Evolutionary conservation across 345 rosid species (phyloP), one percentile per base, ranked within the genome.

Genomic region (Euphorbia tirucalli): DNA sequence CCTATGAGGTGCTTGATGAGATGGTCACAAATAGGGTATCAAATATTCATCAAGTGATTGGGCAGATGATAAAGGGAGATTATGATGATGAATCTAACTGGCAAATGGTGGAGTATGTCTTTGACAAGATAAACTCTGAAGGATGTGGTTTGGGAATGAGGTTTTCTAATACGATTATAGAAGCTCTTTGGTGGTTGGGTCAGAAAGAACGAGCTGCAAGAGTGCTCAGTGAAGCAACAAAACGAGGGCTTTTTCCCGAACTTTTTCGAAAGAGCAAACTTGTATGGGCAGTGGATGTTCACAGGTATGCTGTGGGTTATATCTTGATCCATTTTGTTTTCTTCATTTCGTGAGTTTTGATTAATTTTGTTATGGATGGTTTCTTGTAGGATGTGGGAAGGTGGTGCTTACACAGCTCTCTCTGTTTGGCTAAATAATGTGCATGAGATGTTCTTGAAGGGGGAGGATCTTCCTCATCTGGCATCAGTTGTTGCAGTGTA

Each of bases 141-240:
- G 97, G 97, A 70, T 88, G 90, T 77, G 90, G 89, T 71, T 76
- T 94, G 73, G 99, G 95, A 75, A 78, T 89, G 79, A 88, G 97
- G 86, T 92, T 94, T 81, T 90, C 92, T 78, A 94, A 90, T 74
- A 85, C 97, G 16, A 90, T 94, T 80, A 59, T 92, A 61, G 99
- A 94, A 80, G 93, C 97, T 55, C 93, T 90, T 69, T 94, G 99
- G 99, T 90, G 97, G 93, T 78, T 94, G 43, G 93, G 91, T 74
- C 97, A 89, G 84, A 90, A 78, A 83, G 90, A 88, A 81, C 87
- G 98, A 43, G 95, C 96, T 57, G 92, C 89, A 68, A 90, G 88
- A 81, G 92, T 92, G 76, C 90, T 95, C 35, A 75, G 71, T 49
- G 97, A 92, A 77, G 96, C 96, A 69, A 86, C 86, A 61, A 90